Evolutionary conservation across 345 rosid genomes (phyloP).

Genomic region (Gossypioides kirkii): DNA sequence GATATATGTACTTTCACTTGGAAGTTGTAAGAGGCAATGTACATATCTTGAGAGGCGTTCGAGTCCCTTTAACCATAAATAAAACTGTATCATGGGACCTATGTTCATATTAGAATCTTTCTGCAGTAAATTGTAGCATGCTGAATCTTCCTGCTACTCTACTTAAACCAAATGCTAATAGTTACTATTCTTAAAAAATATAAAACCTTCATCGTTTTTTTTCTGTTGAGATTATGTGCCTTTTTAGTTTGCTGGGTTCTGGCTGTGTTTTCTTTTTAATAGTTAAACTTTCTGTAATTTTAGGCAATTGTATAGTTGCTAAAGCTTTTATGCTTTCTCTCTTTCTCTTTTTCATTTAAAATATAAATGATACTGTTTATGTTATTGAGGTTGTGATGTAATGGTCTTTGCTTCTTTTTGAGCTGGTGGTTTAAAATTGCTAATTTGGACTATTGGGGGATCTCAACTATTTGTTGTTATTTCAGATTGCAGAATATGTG

Average conservation of each 20-base stretch:
- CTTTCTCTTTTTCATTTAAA: not conserved
- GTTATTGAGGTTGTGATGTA: not conserved
- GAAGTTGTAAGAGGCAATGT: not conserved
- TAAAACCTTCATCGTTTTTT: not conserved
- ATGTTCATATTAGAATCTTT: not conserved
- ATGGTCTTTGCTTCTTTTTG: not conserved
- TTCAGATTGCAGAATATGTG: constrained; percentile 99
- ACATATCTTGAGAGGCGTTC: not conserved
- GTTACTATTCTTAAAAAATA: not conserved
- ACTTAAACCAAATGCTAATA: not conserved
- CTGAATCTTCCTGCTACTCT: not conserved
- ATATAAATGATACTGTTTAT: not conserved
- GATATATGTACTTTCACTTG: not conserved
- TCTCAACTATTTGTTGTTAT: constrained; percentile 15
- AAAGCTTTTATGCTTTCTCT: not conserved
- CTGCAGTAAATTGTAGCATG: not conserved
- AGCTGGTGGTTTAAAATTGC: constrained; percentile 10
- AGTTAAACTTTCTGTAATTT: not conserved
- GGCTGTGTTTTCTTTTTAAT: not conserved
- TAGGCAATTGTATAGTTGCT: not conserved
- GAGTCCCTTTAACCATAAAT: not conserved
- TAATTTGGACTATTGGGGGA: constrained; percentile 12
- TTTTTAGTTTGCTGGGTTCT: not conserved
- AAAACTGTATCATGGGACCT: not conserved
- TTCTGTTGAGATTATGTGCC: not conserved